phyloP scores from a whole-genome alignment of 2,329 filamentous ascomycete species.

The Paramyrothecium sp. region DNA sequence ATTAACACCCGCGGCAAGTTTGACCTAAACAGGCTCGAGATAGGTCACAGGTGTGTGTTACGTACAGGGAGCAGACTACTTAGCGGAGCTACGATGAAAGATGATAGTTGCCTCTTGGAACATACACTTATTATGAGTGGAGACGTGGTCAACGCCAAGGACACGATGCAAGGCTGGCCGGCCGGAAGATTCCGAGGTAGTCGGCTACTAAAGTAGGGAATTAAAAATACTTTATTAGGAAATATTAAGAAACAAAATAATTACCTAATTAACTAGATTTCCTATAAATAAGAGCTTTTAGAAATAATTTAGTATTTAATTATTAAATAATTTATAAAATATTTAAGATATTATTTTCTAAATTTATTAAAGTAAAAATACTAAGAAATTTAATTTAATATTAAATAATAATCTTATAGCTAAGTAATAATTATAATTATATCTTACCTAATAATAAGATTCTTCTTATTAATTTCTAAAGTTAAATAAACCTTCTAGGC shows the following conservation, averaged over 20 bases:
- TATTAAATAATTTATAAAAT: neutral
- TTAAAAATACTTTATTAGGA: neutral
- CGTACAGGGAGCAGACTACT: conserved; percentile 50
- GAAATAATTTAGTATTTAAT: neutral
- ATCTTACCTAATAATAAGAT: conserved; percentile 4
- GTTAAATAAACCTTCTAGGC: conserved; percentile 1
- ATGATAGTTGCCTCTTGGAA: conserved; percentile 52
- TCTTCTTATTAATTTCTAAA: conserved; percentile 1
- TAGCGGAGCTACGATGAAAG: conserved; percentile 50
- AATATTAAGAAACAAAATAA: neutral
- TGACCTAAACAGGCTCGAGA: conserved; percentile 48
- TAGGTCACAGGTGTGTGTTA: conserved; percentile 51
- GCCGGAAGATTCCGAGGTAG: conserved; percentile 17
- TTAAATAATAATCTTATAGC: conserved; percentile 2
- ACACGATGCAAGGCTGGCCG: conserved; percentile 56
- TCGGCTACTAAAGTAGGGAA: neutral
- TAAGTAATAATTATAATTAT: neutral
- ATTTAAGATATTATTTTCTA: neutral
- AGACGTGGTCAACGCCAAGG: conserved; percentile 49
- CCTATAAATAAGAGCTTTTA: neutral
- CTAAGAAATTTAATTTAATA: neutral
- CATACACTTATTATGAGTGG: conserved; percentile 58
- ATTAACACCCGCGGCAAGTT: conserved; percentile 58
- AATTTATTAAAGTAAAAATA: neutral
- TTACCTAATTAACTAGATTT: neutral